Evolutionary conservation across 164 flowering plant species (phyloP).

Genomic region (Aristolochia contorta): DNA sequence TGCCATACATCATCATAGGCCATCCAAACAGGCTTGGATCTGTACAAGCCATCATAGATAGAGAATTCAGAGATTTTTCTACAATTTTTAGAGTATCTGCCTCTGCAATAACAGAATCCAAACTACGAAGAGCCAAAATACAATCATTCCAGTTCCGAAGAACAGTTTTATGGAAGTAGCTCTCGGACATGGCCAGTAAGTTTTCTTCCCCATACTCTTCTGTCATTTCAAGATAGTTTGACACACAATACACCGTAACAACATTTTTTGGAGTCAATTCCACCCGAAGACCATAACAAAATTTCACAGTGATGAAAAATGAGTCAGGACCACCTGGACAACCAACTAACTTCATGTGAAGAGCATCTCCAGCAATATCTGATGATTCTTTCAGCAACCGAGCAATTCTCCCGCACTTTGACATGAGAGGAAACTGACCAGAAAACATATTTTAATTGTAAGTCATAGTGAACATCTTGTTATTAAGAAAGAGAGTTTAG

Average conservation of each 20-base stretch:
- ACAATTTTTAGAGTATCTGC: constrained; percentile 63
- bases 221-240: constrained; percentile 81
- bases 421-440: constrained; percentile 77
- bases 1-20: constrained; percentile 98
- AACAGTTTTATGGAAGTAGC: constrained; percentile 50
- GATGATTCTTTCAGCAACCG: constrained; percentile 36
- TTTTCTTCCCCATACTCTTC: constrained; percentile 76
- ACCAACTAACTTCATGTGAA: constrained; percentile 26
- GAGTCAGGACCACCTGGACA: constrained; percentile 83
- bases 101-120: constrained; percentile 34
- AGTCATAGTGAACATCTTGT: not conserved
- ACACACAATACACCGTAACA: constrained; percentile 55
- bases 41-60: constrained; percentile 82
- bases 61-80: constrained; percentile 47
- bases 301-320: constrained; percentile 57
- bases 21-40: constrained; percentile 95
- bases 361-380: constrained; percentile 15
- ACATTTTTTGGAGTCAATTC: constrained; percentile 68
- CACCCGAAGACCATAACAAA: constrained; percentile 61
- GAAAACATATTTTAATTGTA: not conserved
- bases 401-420: constrained; percentile 70
- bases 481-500: not conserved
- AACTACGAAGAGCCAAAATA: constrained; percentile 66
- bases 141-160: constrained; percentile 91
- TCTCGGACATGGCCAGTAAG: constrained; percentile 48